phyloP scores from a whole-genome alignment of 805 yeast genomes.

The Nadsonia fulvescens region DNA sequence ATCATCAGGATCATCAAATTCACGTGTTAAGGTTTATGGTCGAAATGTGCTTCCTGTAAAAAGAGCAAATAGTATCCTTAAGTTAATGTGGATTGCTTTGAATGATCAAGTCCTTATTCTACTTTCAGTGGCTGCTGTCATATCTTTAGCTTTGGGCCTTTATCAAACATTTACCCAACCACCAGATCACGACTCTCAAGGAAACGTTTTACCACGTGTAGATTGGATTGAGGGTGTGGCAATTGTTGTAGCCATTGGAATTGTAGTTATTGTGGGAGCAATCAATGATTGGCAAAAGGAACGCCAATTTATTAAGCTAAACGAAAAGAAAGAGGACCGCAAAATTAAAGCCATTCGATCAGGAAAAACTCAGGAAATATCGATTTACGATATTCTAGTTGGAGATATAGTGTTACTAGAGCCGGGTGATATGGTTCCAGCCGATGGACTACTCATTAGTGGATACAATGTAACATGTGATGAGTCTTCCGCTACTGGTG shows the following conservation, averaged over 20 bases:
- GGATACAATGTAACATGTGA: slow-evolving; percentile 72
- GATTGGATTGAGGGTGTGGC: slow-evolving; percentile 99
- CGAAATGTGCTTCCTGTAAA: slow-evolving; percentile 54
- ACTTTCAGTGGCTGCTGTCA: slow-evolving; percentile 68
- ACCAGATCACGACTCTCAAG: slow-evolving; percentile 59
- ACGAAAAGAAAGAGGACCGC: slow-evolving; percentile 75
- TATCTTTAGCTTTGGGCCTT: slow-evolving; percentile 77
- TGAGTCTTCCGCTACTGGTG: slow-evolving; percentile 89
- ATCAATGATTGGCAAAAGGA: slow-evolving; percentile 96
- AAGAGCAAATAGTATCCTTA: slow-evolving; percentile 47
- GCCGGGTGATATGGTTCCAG: slow-evolving; percentile 90
- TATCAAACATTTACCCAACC: slow-evolving; percentile 85
- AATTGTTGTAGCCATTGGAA: slow-evolving; percentile 73
- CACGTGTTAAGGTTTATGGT: slow-evolving; percentile 40
- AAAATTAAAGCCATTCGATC: slow-evolving; percentile 58
- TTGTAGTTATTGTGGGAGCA: slow-evolving; percentile 87
- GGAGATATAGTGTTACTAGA: slow-evolving; percentile 74
- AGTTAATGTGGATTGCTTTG: slow-evolving; percentile 64
- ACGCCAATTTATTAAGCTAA: slow-evolving; percentile 72
- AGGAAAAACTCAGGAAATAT: slow-evolving; percentile 47
- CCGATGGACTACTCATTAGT: slow-evolving; percentile 57
- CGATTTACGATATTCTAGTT: slow-evolving; percentile 59
- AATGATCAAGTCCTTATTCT: slow-evolving; percentile 81
- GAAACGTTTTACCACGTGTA: slow-evolving; percentile 59
- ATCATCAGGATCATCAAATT: slow-evolving; percentile 9